These are phyloP conservation scores for Aspergillus hortae DNA, from an alignment of 2,329 filamentous ascomycete genomes.

Conservation along the genomic window DNA sequence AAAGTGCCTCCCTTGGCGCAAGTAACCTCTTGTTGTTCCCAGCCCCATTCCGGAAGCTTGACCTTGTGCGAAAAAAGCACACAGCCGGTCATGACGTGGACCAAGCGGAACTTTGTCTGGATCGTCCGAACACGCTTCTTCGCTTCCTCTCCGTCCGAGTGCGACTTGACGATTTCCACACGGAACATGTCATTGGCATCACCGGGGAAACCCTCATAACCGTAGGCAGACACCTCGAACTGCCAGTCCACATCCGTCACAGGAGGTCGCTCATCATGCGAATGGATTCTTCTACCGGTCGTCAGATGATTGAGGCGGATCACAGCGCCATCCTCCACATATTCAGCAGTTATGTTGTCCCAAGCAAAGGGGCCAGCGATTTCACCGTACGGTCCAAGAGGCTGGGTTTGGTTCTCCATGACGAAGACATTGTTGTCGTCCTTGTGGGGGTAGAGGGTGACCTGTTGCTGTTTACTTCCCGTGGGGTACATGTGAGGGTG, in stretches of 20 bases:
- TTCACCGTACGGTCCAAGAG: conserved; percentile 69
- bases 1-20: conserved; percentile 87
- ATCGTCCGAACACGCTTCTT: conserved; percentile 89
- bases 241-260: conserved; percentile 90
- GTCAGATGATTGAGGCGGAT: conserved; percentile 78
- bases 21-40: conserved; percentile 98
- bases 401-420: conserved; percentile 93
- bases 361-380: conserved; percentile 81
- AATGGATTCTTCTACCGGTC: conserved; percentile 88
- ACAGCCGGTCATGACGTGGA: conserved; percentile 96
- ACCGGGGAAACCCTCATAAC: conserved; percentile 92
- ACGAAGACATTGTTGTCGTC: conserved; percentile 97
- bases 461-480: conserved; percentile 97
- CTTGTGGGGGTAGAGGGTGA: conserved; percentile 97
- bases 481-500: conserved; percentile 96
- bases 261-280: conserved; percentile 82
- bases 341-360: conserved; percentile 67
- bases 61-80: conserved; percentile 98
- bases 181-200: conserved; percentile 97
- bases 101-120: conserved; percentile 90
- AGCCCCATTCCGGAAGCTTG: conserved; percentile 97
- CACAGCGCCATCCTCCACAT: conserved; percentile 74
- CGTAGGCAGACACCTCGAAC: conserved; percentile 93
- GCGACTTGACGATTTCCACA: conserved; percentile 86
- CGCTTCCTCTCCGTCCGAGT: conserved; percentile 73